Evolutionary conservation across 106 monocot species (phyloP), one percentile per base, ranked within the genome.

Genomic region (Iris macrosiphon): DNA sequence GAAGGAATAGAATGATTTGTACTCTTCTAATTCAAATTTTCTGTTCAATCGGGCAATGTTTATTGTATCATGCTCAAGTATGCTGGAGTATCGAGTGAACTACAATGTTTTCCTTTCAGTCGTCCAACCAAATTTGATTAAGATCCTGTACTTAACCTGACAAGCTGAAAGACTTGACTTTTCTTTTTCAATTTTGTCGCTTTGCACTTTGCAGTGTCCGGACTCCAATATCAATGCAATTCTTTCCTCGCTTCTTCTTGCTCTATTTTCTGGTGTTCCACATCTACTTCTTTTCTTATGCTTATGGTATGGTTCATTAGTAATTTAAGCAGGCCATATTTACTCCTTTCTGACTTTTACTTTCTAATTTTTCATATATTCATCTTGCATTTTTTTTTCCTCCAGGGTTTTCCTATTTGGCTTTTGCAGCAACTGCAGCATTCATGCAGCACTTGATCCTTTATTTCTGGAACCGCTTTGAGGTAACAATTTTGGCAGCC

Each of bases 381-480:
- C 2, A 38, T 0, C 22, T 53, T 32, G 39, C 11, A 14, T 52
- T 23, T 37, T 56, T 39, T 58, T 58, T 11, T 58, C 24, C 13
- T 58, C 35, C 68, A 91, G 91, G 98, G 39, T 98, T 98, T 57
- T 98, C 98, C 11, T 98, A 98, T 65, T 57, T 98, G 69, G 91
- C 98, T 12, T 91, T 98, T 66, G 86, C 87, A 20, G 77, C 91
- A 2, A 87, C 98, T 49, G 87, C 98, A 25, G 91, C 98, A 64
- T 98, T 98, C 63, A 98, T 98, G 98, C 98, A 98, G 62, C 98
- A 98, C 64, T 66, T 98, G 52, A 98, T 98, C 44, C 79, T 98
- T 46, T 98, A 91, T 54, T 98, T 98, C 65, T 98, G 98, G 98
- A 98, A 90, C 56, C 87, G 80, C n/a, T 91, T 91, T 59, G 98